Evolutionary conservation across 768 basidiomycete genomes (phyloP), one percentile per base, ranked within the genome.

Genomic region (Ramaria rubella): DNA sequence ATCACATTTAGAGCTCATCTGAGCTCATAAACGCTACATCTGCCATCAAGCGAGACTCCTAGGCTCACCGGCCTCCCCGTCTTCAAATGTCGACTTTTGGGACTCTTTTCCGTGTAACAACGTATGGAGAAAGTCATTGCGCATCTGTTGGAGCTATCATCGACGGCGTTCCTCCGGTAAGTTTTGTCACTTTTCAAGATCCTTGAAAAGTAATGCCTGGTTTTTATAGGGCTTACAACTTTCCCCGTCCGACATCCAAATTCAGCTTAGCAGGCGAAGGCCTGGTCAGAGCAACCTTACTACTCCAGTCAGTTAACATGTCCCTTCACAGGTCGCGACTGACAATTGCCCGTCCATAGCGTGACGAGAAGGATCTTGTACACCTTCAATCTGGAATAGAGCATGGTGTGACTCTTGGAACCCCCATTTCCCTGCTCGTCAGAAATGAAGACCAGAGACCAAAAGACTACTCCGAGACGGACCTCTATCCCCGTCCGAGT

Each of bases 401-500:
- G 70, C 85, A 87, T 60, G 96, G 92, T 26, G 85, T 95, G 27
- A 97, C 96, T 2, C 84, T 99, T 21, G 96, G 96, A 45, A 99
- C 96, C 19, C 96, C 96, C 21, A 98, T 99, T 65, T 94, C 86
- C 1, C 82, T 99, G n/a, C 77, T 97, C 50, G 93, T 99, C 36
- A 90, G 84, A 65, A 99, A 99, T 72, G 94, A 98, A 74, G 96
- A 99, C 69, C 96, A 99, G 68, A 80, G 96, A 27, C 96, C 96
- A 19, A 90, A 97, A 66, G 96, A 99, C 72, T 99, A 99, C 72
- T 86, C 94, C 61, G 96, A 98, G 76, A 98, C 96, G 0, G 96
- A 99, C 68, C 75, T 94, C 52, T 99, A 93, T 76, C 96, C 96
- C 30, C 86, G 96, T 21, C 96, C 96, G 27, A 92, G 89, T 61